Evolutionary conservation across 2,329 filamentous ascomycete species (phyloP).

Genomic region (Monosporascus sp.): DNA sequence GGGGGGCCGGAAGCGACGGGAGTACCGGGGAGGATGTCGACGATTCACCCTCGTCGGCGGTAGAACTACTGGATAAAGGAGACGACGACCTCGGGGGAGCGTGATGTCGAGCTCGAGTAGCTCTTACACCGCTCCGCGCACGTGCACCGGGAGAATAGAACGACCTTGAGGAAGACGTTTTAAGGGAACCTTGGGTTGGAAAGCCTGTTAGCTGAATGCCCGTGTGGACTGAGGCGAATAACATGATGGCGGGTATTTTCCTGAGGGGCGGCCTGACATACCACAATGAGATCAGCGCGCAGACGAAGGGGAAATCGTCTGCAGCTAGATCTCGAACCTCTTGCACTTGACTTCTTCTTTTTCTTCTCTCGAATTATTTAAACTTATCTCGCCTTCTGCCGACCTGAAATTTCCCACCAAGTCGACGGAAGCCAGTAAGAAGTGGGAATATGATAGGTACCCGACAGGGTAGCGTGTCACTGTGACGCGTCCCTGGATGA

Average conservation of each 20-base stretch:
- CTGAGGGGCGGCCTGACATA: conserved; percentile 10
- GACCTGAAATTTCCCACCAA: neutral
- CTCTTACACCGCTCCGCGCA: conserved; percentile 52
- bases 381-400: neutral
- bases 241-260: neutral
- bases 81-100: conserved; percentile 45
- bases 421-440: neutral
- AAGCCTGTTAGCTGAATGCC: neutral
- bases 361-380: neutral
- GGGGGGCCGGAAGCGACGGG: conserved; percentile 54
- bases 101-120: conserved; percentile 29
- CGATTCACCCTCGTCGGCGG: conserved; percentile 47
- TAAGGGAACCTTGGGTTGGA: conserved; percentile 34
- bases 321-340: conserved; percentile 48
- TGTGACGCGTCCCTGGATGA: neutral
- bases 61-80: conserved; percentile 57
- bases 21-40: conserved; percentile 52
- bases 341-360: conserved; percentile 13
- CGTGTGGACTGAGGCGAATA: neutral
- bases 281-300: conserved; percentile 49
- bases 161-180: conserved; percentile 51
- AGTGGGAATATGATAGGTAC: neutral
- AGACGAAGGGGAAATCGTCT: conserved; percentile 56
- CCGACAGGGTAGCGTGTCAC: neutral
- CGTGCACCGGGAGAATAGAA: conserved; percentile 53